Evolutionary conservation across 179 eudicot species (phyloP).

Genomic region (Actinidia chinensis): DNA sequence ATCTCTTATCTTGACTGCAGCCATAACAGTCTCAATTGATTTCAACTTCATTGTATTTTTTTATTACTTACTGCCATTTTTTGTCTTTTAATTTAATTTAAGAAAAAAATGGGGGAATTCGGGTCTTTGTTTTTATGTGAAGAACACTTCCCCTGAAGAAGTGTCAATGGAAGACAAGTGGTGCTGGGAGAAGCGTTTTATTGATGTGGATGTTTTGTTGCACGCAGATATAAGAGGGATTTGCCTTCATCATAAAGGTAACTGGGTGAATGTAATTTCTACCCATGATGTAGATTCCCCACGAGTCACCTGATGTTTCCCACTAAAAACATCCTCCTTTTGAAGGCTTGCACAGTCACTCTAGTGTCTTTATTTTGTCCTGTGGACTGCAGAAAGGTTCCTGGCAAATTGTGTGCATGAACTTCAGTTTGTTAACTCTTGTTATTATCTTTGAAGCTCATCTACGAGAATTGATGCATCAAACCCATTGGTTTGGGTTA

Average conservation of each 20-base stretch:
- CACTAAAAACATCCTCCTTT: not conserved
- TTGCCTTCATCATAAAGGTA: conserved; percentile 75
- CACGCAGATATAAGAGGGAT: conserved; percentile 69
- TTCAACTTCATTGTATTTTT: not conserved
- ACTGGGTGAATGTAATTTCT: conserved; percentile 74
- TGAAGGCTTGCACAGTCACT: not conserved
- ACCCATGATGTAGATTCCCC: conserved; percentile 79
- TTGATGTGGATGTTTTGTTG: conserved; percentile 73
- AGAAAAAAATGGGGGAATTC: not conserved
- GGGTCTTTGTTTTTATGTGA: conserved; percentile 46
- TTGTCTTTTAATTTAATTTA: not conserved
- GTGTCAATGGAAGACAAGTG: conserved; percentile 58
- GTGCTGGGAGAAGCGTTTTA: conserved; percentile 85
- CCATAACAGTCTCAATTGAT: not conserved
- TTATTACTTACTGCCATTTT: not conserved
- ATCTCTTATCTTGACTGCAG: too few relatives aligned
- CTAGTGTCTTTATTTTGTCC: conserved; percentile 9
- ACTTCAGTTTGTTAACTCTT: conserved; percentile 82
- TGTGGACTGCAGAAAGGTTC: conserved; percentile 73
- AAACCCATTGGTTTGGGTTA: conserved; percentile 46
- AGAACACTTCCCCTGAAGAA: conserved; percentile 47
- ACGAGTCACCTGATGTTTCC: conserved; percentile 71
- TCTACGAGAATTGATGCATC: conserved; percentile 64
- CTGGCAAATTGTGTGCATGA: conserved; percentile 81
- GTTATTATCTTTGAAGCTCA: conserved; percentile 81